Evolutionary conservation across 2,329 filamentous ascomycete species (phyloP).

Genomic region (Orbilia ellipsospora): DNA sequence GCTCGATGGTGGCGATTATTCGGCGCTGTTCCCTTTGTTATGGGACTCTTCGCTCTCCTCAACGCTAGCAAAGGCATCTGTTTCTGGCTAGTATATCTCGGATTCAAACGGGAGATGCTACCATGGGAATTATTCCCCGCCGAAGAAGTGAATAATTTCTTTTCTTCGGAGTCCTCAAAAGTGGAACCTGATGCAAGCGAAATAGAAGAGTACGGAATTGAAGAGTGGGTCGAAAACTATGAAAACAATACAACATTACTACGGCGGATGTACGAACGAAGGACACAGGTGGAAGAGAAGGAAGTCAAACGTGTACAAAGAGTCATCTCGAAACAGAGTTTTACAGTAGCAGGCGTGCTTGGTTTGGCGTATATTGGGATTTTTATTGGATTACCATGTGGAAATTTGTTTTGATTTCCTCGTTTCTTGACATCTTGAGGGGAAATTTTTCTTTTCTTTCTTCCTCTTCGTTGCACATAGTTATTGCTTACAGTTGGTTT

Average conservation of each 20-base stretch:
- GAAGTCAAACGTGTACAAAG: slow-evolving; percentile 56
- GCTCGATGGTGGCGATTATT: slow-evolving; percentile 53
- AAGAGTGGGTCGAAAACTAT: slow-evolving; percentile 54
- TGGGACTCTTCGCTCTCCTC: slow-evolving; percentile 42
- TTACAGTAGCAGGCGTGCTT: slow-evolving; percentile 43
- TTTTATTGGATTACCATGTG: slow-evolving; percentile 50
- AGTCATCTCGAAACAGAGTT: slow-evolving; percentile 54
- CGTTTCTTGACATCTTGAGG: slow-evolving; percentile 2
- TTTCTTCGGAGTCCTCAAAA: slow-evolving; percentile 28
- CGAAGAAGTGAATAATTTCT: slow-evolving; percentile 48
- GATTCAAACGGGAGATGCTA: slow-evolving; percentile 51
- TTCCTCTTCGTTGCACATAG: slow-evolving; percentile 19
- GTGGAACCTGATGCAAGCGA: slow-evolving; percentile 41
- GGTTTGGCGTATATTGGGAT: slow-evolving; percentile 54
- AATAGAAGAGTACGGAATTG: slow-evolving; percentile 47
- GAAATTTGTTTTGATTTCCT: slow-evolving; percentile 48
- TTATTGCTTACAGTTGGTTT: slow-evolving; percentile 26
- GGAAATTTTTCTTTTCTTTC: slow-evolving; percentile 2
- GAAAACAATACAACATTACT: slow-evolving; percentile 52
- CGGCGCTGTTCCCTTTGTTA: slow-evolving; percentile 41
- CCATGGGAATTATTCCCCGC: slow-evolving; percentile 51
- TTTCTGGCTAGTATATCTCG: slow-evolving; percentile 47
- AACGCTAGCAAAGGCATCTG: slow-evolving; percentile 53
- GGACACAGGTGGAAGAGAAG: slow-evolving; percentile 53
- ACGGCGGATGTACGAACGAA: slow-evolving; percentile 42